Evolutionary conservation across 1,284 basidiomycete genomes (phyloP).

Genomic region (Inonotus obliquus): DNA sequence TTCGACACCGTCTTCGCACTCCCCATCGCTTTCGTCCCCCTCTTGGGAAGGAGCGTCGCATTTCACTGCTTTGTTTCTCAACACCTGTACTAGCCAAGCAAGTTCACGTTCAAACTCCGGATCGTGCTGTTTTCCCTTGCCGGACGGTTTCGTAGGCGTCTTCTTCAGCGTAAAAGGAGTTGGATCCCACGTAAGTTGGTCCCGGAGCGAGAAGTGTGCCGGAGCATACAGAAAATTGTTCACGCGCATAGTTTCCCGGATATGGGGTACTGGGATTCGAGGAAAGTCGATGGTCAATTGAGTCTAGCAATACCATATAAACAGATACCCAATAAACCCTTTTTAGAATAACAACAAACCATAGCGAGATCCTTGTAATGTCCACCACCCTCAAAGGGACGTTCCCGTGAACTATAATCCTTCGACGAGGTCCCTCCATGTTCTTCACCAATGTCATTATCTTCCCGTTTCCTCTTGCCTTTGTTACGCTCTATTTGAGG

Average conservation of each 20-base stretch:
- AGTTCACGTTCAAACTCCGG: constrained; percentile 37
- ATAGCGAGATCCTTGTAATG: constrained; percentile 47
- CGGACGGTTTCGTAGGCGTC: constrained; percentile 28
- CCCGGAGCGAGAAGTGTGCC: constrained; percentile 42
- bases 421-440: constrained; percentile 30
- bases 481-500: constrained; percentile 44
- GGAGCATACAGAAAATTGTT: constrained; percentile 55
- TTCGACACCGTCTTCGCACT: constrained; percentile 56
- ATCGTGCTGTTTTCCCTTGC: constrained; percentile 39
- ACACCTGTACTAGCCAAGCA: constrained; percentile 37
- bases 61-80: constrained; percentile 30
- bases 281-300: constrained; percentile 56
- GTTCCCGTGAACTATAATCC: constrained; percentile 47
- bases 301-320: constrained; percentile 31
- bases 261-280: constrained; percentile 45
- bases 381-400: constrained; percentile 35
- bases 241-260: constrained; percentile 37
- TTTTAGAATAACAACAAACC: constrained; percentile 32
- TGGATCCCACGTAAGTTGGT: constrained; percentile 29
- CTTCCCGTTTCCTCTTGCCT: constrained; percentile 44
- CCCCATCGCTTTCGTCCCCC: constrained; percentile 30
- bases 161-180: constrained; percentile 40
- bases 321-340: background rate
- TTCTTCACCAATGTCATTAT: constrained; percentile 23
- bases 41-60: constrained; percentile 21